Conservation (phyloP, 805 yeast species). For the Kazachstania martiniae region DNA sequence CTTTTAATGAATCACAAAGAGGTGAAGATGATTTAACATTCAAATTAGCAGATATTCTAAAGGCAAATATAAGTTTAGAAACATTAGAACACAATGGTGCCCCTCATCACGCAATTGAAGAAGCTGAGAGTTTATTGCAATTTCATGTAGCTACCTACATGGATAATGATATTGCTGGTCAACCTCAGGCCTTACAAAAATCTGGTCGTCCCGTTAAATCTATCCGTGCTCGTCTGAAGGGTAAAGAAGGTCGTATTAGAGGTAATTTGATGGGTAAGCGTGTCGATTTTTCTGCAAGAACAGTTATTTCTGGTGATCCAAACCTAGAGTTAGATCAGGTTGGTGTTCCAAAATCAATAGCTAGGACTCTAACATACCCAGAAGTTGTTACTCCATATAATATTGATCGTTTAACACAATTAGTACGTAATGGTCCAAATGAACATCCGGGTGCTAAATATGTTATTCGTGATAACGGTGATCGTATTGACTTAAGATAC, state of each 20-base stretch:
- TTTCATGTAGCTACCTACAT: constrained; percentile 98
- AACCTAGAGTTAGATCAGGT: constrained; percentile 95
- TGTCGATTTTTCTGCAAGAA: constrained; percentile 97
- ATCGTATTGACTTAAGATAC: constrained; percentile 92
- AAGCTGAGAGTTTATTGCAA: constrained; percentile 88
- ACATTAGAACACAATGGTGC: constrained; percentile 97
- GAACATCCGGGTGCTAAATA: constrained; percentile 99
- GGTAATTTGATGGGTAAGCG: constrained; percentile 99
- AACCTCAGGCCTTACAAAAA: constrained; percentile 97
- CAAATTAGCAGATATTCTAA: constrained; percentile 90
- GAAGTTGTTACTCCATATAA: constrained; percentile 97
- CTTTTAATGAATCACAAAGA: constrained; percentile 94
- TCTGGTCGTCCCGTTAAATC: constrained; percentile 98
- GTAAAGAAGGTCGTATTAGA: constrained; percentile 98
- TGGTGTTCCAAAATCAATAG: constrained; percentile 96
- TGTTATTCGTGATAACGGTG: constrained; percentile 97
- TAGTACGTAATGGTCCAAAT: constrained; percentile 95
- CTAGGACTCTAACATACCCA: constrained; percentile 90
- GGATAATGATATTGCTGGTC: constrained; percentile 99
- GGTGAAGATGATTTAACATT: constrained; percentile 99
- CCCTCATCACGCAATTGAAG: constrained; percentile 95
- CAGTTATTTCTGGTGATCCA: constrained; percentile 99
- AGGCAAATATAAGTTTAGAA: constrained; percentile 96
- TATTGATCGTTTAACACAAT: constrained; percentile 83
- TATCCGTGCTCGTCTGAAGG: constrained; percentile 98